These are phyloP conservation scores for Zoysia matrella DNA, from an alignment of 202 grass and related monocot species.

Conservation along the genomic window DNA sequence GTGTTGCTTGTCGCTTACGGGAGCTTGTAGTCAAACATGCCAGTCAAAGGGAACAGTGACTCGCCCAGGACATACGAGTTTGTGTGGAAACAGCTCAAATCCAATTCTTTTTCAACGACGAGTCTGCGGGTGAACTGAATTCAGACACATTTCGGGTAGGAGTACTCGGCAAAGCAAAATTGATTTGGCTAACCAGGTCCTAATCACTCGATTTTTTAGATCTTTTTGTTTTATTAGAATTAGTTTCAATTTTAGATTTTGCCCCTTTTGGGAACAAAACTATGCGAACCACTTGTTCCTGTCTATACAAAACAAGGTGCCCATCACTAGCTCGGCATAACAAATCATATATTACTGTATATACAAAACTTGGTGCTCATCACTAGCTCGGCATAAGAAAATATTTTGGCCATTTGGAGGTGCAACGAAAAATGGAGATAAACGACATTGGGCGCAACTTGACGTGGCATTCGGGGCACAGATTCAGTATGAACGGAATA, in stretches of 20 bases:
- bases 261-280: no score
- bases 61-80: not conserved
- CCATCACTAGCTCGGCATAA: no score
- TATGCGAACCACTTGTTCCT: no score
- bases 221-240: not conserved
- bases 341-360: no score
- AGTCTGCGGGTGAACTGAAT: constrained; percentile 17
- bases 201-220: not conserved
- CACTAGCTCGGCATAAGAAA: no score
- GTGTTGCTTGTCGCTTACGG: not conserved
- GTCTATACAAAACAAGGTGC: no score
- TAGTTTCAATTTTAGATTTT: no score
- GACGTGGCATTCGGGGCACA: not conserved
- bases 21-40: constrained; percentile 11
- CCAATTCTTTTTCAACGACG: not conserved
- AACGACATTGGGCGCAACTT: not conserved
- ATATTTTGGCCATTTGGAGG: no score
- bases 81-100: constrained; percentile 12
- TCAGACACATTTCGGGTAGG: not conserved
- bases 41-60: constrained; percentile 5
- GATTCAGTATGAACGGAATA: constrained; percentile 20
- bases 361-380: no score
- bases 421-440: no score
- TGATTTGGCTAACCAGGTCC: not conserved
- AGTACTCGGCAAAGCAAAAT: not conserved